A percentile compares a stretch with the other conserved stretches of the same genome.
These are phyloP conservation scores for Aspergillus japonicus DNA, from an alignment of 2,329 filamentous ascomycete genomes.

Conservation along the genomic window DNA sequence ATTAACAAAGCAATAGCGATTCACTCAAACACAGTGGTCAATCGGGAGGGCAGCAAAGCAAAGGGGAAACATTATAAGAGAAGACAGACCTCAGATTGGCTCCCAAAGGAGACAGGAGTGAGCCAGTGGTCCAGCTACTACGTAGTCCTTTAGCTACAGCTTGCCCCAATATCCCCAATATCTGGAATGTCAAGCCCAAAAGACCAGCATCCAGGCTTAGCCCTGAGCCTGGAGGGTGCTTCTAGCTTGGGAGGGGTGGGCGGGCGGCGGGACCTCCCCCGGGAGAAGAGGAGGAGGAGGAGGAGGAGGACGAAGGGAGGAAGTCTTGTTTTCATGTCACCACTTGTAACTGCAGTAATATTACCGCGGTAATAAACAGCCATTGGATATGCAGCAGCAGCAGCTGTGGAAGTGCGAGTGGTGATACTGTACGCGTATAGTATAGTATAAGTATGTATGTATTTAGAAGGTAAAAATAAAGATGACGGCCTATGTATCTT, in stretches of 20 bases:
- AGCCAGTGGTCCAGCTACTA: not conserved
- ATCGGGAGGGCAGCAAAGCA: not conserved
- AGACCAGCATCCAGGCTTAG: conserved; percentile 6
- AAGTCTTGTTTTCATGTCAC: too few relatives aligned
- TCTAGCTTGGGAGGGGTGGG: conserved; percentile 9
- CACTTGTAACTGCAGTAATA: too few relatives aligned
- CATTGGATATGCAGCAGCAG: too few relatives aligned
- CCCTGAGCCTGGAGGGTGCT: not conserved
- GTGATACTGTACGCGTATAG: not conserved
- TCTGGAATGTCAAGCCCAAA: not conserved
- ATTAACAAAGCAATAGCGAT: not conserved
- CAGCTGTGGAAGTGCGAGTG: conserved; percentile 13
- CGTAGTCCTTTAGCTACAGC: not conserved
- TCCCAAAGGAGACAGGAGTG: conserved; percentile 12
- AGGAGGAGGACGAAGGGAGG: too few relatives aligned
- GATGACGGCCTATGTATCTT: not conserved
- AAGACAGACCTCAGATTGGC: too few relatives aligned
- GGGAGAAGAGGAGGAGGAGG: too few relatives aligned
- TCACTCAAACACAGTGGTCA: not conserved
- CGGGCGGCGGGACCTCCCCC: not conserved
- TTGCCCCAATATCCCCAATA: not conserved
- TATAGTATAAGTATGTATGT: too few relatives aligned
- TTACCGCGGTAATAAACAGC: too few relatives aligned
- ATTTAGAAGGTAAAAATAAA: conserved; percentile 8
- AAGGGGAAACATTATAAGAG: not conserved